Percentiles rank a stretch among this genome's conserved stretches.
Conservation (phyloP, 805 yeast species). For the Debaryomyces castellii region DNA sequence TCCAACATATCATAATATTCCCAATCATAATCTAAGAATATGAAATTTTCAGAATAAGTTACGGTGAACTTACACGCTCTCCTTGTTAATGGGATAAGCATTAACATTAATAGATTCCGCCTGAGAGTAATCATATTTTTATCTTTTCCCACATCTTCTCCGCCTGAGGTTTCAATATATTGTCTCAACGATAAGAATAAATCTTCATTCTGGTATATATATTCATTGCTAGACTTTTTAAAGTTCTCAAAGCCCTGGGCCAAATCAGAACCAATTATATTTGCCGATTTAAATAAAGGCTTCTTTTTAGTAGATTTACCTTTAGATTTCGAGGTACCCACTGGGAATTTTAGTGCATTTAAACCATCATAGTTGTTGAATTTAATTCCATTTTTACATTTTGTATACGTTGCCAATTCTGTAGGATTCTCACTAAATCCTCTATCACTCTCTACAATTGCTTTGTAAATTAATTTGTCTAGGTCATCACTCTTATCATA, state of each 20-base stretch:
- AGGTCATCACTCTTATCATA: background rate
- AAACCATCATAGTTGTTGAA: slow-evolving; percentile 9
- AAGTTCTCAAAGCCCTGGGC: slow-evolving; percentile 15
- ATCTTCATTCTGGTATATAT: slow-evolving; percentile 16
- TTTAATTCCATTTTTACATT: slow-evolving; percentile 51
- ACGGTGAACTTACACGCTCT: slow-evolving; percentile 14
- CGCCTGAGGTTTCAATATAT: slow-evolving; percentile 1
- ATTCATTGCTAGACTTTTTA: slow-evolving; percentile 7
- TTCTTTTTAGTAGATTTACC: background rate
- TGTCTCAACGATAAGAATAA: slow-evolving; percentile 11
- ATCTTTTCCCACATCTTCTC: background rate
- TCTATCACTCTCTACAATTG: background rate
- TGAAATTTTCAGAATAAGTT: slow-evolving; percentile 15
- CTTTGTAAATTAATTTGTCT: background rate
- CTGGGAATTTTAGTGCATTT: slow-evolving; percentile 5
- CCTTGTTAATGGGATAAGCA: slow-evolving; percentile 18
- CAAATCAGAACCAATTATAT: slow-evolving; percentile 17
- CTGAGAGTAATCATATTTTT: slow-evolving; percentile 14
- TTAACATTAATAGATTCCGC: slow-evolving; percentile 16
- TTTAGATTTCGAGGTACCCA: slow-evolving; percentile 1
- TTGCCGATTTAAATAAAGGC: background rate
- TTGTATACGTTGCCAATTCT: slow-evolving; percentile 46
- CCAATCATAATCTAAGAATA: slow-evolving; percentile 20
- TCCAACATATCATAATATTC: slow-evolving; percentile 5
- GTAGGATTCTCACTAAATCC: slow-evolving; percentile 4